Conservation (phyloP, 495 filamentous ascomycete genomes). For the Usnea hakonensis region DNA sequence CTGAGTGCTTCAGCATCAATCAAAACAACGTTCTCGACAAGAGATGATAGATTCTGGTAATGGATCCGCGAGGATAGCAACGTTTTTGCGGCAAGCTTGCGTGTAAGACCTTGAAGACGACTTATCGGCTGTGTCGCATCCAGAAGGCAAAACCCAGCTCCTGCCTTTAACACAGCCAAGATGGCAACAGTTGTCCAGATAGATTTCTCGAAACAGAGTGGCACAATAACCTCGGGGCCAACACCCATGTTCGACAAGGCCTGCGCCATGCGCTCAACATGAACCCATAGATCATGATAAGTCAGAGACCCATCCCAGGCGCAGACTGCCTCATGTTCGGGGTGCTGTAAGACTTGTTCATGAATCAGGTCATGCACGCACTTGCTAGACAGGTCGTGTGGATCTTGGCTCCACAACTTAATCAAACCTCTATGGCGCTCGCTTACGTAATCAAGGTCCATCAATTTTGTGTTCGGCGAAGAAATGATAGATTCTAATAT, state of each 20-base stretch:
- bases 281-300: constrained; percentile 40
- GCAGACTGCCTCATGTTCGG: constrained; percentile 40
- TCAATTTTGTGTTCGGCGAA: constrained; percentile 1
- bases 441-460: constrained; percentile 15
- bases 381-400: not conserved
- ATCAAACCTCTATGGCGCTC: constrained; percentile 6
- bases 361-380: constrained; percentile 48
- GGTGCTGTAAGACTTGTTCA: constrained; percentile 33
- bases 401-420: constrained; percentile 1
- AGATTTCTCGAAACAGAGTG: constrained; percentile 53
- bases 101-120: constrained; percentile 40
- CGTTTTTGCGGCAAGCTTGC: constrained; percentile 36
- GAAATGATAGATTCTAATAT: not conserved
- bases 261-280: constrained; percentile 38
- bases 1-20: constrained; percentile 32
- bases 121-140: constrained; percentile 48
- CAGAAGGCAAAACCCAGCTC: constrained; percentile 51
- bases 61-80: constrained; percentile 46
- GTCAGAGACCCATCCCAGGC: constrained; percentile 56
- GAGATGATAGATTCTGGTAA: constrained; percentile 22
- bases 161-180: constrained; percentile 52
- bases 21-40: constrained; percentile 32
- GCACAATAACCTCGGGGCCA: constrained; percentile 42
- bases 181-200: constrained; percentile 51
- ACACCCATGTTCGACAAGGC: constrained; percentile 40